phyloP scores from a whole-genome alignment of 202 grass and related monocot genomes.

The Eragrostis tef region DNA sequence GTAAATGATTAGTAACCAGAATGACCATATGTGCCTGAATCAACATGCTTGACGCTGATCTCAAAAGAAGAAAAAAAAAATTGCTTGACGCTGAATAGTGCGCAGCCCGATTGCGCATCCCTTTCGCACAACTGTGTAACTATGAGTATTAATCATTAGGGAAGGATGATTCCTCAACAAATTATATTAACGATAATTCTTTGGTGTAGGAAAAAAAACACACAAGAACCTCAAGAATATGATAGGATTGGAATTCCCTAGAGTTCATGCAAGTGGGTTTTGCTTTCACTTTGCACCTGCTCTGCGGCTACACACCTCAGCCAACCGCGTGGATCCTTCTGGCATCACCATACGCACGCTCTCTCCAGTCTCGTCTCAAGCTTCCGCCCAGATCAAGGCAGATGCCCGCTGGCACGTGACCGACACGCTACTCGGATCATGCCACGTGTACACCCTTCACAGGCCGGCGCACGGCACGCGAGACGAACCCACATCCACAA shows the following conservation, averaged over 20 bases:
- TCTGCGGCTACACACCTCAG: neutral
- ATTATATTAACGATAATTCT: neutral
- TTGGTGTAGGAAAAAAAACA: neutral
- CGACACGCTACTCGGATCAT: neutral
- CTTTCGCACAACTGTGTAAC: neutral
- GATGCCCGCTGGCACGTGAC: neutral
- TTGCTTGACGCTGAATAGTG: too few species aligned
- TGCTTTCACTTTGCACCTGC: conserved; percentile 3
- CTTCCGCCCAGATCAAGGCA: neutral
- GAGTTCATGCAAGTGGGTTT: neutral
- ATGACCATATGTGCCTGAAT: neutral
- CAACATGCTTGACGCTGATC: too few species aligned
- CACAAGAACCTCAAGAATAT: neutral
- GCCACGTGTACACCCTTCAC: neutral
- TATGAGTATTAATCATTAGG: neutral
- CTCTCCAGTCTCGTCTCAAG: neutral
- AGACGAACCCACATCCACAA: too few species aligned
- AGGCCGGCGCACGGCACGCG: conserved; percentile 7
- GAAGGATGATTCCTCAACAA: neutral
- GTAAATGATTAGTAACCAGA: neutral
- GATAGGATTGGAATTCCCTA: neutral
- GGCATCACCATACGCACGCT: neutral
- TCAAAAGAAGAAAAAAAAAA: too few species aligned
- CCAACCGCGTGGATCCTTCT: conserved; percentile 20
- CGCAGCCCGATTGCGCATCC: neutral